Evolutionary conservation across 1,139 yeast genomes (phyloP), one percentile per base, ranked within the genome.

Genomic region (Blastobotrys buckinghamii): DNA sequence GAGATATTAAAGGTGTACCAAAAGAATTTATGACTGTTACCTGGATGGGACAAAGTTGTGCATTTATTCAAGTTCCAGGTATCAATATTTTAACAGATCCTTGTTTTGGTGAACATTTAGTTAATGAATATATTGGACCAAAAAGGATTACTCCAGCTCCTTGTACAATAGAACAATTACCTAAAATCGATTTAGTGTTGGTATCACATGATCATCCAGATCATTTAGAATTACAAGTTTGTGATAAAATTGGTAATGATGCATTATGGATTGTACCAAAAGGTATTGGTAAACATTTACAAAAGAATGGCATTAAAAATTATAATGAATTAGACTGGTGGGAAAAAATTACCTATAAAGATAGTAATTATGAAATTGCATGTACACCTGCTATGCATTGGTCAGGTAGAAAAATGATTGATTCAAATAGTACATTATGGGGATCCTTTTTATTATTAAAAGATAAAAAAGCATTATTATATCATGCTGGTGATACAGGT

Each of bases 301-400:
- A 75, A 0, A 67, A 79, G 27, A 65, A 69, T 37, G 88, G 88
- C 0, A 69, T 82, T 12, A 72, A 75, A 50, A 76, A 78, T 33
- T 69, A 75, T 1, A 51, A 60, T 13, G 97, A 90, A 63, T 72
- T 90, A 79, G 83, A 85, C 57, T 90, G 97, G 97, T 90, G 97
- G 97, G 90, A 89, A 48, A 71, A 76, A 16, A 60, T 84, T 43
- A 65, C 68, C 2, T 35, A 38, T 36, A 49, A 48, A 6, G 58
- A 57, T 16, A 22, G 7, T 5, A 71, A 75, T 20, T 88, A 84
- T 71, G 90, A 86, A 56, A 71, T 90, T 30, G 89, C 87, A 1
- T 87, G 97, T 66, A 78, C 94, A 0, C 97, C 97, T 0, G 88
- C 97, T 0, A 90, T 90, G 97, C 97, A 90, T 67, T 90, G 97